Percentiles rank a stretch among this genome's conserved stretches.
phyloP scores from a whole-genome alignment of 2,329 filamentous ascomycete genomes.

The Alternaria atra region DNA sequence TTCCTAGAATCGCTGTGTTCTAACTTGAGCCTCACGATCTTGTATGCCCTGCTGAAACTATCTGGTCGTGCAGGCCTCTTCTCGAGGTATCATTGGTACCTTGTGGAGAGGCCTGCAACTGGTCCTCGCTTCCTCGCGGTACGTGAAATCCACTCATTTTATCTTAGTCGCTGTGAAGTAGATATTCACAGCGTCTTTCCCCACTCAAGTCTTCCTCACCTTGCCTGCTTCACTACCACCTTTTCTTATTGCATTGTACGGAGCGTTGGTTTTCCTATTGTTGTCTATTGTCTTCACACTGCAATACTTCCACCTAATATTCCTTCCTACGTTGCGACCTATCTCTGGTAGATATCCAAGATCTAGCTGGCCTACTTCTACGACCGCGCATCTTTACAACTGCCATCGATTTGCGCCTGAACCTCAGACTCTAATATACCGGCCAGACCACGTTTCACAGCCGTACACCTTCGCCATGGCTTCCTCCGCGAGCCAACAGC shows the following conservation, averaged over 20 bases:
- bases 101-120: conserved; percentile 43
- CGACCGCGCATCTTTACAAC: conserved; percentile 11
- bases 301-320: conserved; percentile 30
- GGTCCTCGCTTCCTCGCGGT: conserved; percentile 53
- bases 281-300: conserved; percentile 25
- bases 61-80: conserved; percentile 48
- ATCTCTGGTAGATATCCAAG: conserved; percentile 45
- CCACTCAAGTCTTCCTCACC: conserved; percentile 27
- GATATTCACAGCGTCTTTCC: conserved; percentile 34
- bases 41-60: conserved; percentile 55
- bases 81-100: conserved; percentile 51
- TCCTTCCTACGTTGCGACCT: conserved; percentile 20
- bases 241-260: conserved; percentile 51
- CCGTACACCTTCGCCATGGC: conserved; percentile 52
- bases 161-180: conserved; percentile 38
- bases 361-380: conserved; percentile 30
- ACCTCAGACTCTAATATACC: conserved; percentile 41
- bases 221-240: conserved; percentile 27
- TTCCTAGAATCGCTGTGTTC: conserved; percentile 44
- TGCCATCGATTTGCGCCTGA: conserved; percentile 4
- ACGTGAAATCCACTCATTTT: conserved; percentile 47
- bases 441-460: conserved; percentile 43
- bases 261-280: conserved; percentile 40
- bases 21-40: conserved; percentile 55
- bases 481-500: conserved; percentile 63